Percentiles rank a stretch among this genome's conserved stretches.
phyloP scores from a whole-genome alignment of 2,329 filamentous ascomycete genomes.

The Penicillium freii region DNA sequence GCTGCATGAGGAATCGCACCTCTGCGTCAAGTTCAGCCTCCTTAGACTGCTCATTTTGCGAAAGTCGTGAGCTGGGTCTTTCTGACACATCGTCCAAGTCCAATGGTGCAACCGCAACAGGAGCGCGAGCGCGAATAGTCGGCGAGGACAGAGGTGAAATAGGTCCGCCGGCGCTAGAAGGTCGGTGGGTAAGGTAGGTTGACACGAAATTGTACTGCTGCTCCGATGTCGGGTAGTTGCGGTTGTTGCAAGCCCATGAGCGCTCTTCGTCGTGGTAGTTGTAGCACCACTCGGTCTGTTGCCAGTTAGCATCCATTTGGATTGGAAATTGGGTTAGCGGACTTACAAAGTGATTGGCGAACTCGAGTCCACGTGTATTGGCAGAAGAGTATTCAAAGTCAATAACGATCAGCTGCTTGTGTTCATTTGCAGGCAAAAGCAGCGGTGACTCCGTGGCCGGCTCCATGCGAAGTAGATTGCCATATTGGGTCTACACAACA shows the following conservation, averaged over 20 bases:
- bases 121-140: conserved; percentile 52
- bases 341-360: conserved; percentile 90
- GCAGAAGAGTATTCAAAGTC: conserved; percentile 97
- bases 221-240: conserved; percentile 70
- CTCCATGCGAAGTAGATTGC: conserved; percentile 84
- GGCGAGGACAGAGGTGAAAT: conserved; percentile 31
- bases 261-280: conserved; percentile 78
- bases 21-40: conserved; percentile 66
- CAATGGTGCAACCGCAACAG: conserved; percentile 60
- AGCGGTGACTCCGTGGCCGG: conserved; percentile 74
- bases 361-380: conserved; percentile 82
- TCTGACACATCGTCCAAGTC: conserved; percentile 72
- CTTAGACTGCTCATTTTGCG: conserved; percentile 60
- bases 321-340: not conserved
- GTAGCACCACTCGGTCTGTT: conserved; percentile 86
- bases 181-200: conserved; percentile 80
- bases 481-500: conserved; percentile 79
- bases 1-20: conserved; percentile 69
- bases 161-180: conserved; percentile 45
- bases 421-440: conserved; percentile 82
- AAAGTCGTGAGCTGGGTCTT: conserved; percentile 50
- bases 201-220: conserved; percentile 83
- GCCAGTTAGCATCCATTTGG: conserved; percentile 13
- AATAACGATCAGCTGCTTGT: conserved; percentile 95
- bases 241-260: conserved; percentile 66